Percentiles rank a stretch among this genome's conserved stretches.
These are phyloP conservation scores for Vicia sativa DNA, from an alignment of 306 rosid genomes.

Conservation along the genomic window DNA sequence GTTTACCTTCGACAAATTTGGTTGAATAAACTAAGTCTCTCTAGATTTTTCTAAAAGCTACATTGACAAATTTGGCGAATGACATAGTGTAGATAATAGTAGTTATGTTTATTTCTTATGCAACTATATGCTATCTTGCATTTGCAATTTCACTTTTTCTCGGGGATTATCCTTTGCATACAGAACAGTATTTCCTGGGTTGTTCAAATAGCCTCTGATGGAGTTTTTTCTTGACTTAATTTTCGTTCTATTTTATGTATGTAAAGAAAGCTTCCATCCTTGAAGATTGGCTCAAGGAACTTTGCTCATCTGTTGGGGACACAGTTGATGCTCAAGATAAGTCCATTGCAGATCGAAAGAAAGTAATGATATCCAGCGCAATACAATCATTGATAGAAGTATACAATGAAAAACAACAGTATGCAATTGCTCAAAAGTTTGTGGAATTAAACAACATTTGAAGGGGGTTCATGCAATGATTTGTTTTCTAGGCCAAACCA, in stretches of 20 bases:
- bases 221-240: conserved; percentile 15
- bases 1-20: not conserved
- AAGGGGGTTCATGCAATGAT: conserved; percentile 12
- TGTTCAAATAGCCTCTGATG: conserved; percentile 16
- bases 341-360: conserved; percentile 57
- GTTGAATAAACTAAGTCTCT: not conserved
- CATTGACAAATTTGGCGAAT: conserved; percentile 9
- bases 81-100: not conserved
- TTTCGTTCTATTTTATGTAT: conserved; percentile 12
- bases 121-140: not conserved
- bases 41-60: not conserved
- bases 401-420: conserved; percentile 55
- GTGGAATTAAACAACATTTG: conserved; percentile 53
- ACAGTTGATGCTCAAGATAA: conserved; percentile 50
- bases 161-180: conserved; percentile 9
- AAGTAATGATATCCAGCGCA: conserved; percentile 66
- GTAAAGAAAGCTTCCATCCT: conserved; percentile 70
- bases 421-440: conserved; percentile 59
- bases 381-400: conserved; percentile 63
- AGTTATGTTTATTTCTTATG: not conserved
- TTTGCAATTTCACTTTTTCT: conserved; percentile 1
- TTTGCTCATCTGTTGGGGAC: conserved; percentile 53
- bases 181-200: conserved; percentile 12
- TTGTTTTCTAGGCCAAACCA: not conserved
- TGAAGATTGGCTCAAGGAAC: conserved; percentile 77